These are phyloP conservation scores for Pisolithus sp. DNA, from an alignment of 768 basidiomycete genomes.

Conservation along the genomic window DNA sequence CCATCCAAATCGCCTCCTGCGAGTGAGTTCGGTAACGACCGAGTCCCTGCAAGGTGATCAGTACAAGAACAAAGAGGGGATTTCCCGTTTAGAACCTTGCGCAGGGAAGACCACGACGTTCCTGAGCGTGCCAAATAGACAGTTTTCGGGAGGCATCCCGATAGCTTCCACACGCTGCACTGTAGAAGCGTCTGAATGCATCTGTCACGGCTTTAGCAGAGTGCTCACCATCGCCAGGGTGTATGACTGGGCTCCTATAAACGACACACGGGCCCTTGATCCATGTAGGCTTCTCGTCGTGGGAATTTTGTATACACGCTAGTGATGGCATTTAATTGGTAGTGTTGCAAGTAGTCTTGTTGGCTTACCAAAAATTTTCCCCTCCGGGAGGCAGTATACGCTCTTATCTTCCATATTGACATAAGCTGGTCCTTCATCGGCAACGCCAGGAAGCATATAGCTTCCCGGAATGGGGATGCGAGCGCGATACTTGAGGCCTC, in stretches of 20 bases:
- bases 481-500: conserved; percentile 71
- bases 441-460: conserved; percentile 70
- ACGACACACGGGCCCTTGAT: conserved; percentile 57
- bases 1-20: conserved; percentile 80
- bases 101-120: conserved; percentile 72
- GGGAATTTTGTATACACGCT: conserved; percentile 57
- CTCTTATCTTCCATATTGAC: conserved; percentile 39
- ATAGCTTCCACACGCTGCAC: conserved; percentile 69
- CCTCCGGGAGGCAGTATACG: conserved; percentile 47
- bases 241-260: conserved; percentile 69
- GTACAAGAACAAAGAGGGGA: background rate
- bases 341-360: background rate
- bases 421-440: conserved; percentile 76
- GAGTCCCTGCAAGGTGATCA: conserved; percentile 34
- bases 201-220: background rate
- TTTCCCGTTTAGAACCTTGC: conserved; percentile 35
- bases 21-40: conserved; percentile 63
- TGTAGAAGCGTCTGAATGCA: conserved; percentile 19
- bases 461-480: conserved; percentile 66
- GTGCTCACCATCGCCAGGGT: conserved; percentile 63
- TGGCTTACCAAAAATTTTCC: conserved; percentile 60
- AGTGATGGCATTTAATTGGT: background rate
- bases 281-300: conserved; percentile 42
- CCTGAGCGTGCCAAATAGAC: conserved; percentile 52
- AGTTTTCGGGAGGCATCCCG: conserved; percentile 58